Percentiles rank a stretch among this genome's conserved stretches.
Conservation (phyloP, 192 early-diverging fungal species). For the Chytriomyces confervae region DNA sequence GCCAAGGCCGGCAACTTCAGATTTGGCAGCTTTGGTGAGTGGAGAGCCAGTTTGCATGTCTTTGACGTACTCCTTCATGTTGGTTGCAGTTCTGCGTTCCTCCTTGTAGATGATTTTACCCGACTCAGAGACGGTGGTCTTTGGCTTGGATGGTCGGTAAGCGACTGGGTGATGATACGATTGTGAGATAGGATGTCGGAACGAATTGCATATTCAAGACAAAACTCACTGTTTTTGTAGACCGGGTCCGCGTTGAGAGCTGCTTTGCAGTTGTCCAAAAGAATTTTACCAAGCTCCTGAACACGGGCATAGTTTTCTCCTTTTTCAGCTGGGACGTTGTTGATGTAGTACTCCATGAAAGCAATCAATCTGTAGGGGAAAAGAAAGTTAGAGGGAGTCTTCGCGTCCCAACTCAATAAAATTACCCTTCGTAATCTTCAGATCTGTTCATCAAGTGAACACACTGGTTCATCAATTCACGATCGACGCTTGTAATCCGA, state of each 20-base stretch:
- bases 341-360: slow-evolving; percentile 88
- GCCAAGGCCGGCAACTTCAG: slow-evolving; percentile 60
- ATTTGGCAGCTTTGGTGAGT: slow-evolving; percentile 48
- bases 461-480: slow-evolving; percentile 89
- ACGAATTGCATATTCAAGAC: neutral
- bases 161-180: slow-evolving; percentile 56
- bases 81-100: slow-evolving; percentile 82
- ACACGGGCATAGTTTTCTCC: slow-evolving; percentile 85
- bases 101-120: slow-evolving; percentile 88
- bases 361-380: slow-evolving; percentile 66
- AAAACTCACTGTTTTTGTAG: slow-evolving; percentile 82
- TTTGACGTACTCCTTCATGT: slow-evolving; percentile 92
- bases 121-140: slow-evolving; percentile 75
- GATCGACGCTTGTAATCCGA: slow-evolving; percentile 82
- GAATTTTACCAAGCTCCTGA: slow-evolving; percentile 77
- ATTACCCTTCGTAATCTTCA: slow-evolving; percentile 55
- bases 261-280: slow-evolving; percentile 89
- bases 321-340: slow-evolving; percentile 74
- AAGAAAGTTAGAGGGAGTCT: neutral
- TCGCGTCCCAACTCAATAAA: neutral
- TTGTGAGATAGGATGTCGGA: slow-evolving; percentile 1
- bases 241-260: slow-evolving; percentile 78
- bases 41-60: slow-evolving; percentile 69
- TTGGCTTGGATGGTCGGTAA: slow-evolving; percentile 81
- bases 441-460: slow-evolving; percentile 92